Percentiles rank a stretch among this genome's conserved stretches.
Conservation (phyloP, 2,329 filamentous ascomycete genomes). For the Xenoacremonium recifei region DNA sequence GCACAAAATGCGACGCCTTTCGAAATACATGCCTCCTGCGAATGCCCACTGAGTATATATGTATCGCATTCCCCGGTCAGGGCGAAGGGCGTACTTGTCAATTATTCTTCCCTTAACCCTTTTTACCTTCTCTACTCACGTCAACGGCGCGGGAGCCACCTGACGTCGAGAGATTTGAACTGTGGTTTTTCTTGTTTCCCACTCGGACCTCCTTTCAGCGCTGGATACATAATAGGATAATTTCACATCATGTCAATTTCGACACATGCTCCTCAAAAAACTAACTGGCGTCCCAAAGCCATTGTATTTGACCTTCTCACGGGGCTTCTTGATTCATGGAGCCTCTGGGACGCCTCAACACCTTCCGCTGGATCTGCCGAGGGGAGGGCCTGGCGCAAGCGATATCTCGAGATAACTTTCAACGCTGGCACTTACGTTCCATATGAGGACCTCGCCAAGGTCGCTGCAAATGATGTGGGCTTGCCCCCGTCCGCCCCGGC, state of each 20-base stretch:
- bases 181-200: no score
- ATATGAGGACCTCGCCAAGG: constrained; percentile 31
- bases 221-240: no score
- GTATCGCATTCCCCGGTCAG: no score
- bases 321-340: constrained; percentile 38
- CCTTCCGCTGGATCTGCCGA: constrained; percentile 22
- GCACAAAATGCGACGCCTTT: no score
- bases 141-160: no score
- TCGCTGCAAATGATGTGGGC: constrained; percentile 29
- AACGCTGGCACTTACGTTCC: constrained; percentile 30
- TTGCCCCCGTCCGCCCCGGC: constrained; percentile 26
- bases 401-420: constrained; percentile 38
- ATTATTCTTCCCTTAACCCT: no score
- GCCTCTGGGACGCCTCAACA: constrained; percentile 34
- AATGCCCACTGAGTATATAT: no score
- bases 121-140: no score
- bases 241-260: neutral
- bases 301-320: constrained; percentile 42
- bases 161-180: no score
- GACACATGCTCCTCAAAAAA: neutral
- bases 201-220: no score
- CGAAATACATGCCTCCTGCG: no score
- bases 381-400: constrained; percentile 34
- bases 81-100: no score
- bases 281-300: constrained; percentile 29